A percentile compares a stretch with the other conserved stretches of the same genome.
Evolutionary conservation across 768 basidiomycete species (phyloP).

Genomic region (Boletus rufocinnamomeus): DNA sequence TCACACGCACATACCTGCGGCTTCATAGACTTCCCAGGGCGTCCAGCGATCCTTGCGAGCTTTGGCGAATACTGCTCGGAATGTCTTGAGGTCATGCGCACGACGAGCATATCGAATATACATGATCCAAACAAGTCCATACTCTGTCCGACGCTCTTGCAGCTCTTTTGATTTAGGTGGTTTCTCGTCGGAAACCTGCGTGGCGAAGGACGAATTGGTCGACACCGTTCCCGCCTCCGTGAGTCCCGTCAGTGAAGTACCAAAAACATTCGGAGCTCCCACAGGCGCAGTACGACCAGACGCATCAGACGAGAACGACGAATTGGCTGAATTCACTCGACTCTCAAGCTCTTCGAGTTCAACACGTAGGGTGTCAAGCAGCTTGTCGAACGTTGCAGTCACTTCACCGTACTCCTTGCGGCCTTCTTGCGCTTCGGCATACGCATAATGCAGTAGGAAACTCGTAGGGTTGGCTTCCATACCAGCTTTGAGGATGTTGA

Average conservation of each 20-base stretch:
- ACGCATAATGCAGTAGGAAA: conserved; percentile 88
- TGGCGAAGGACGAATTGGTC: conserved; percentile 50
- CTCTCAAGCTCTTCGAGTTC: conserved; percentile 65
- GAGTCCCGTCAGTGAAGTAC: conserved; percentile 14
- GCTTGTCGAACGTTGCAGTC: conserved; percentile 69
- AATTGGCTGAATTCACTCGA: conserved; percentile 39
- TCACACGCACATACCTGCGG: conserved; percentile 60
- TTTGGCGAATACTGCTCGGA: conserved; percentile 75
- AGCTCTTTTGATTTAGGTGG: conserved; percentile 56
- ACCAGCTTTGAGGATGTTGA: conserved; percentile 78
- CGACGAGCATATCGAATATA: conserved; percentile 92
- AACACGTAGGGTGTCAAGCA: conserved; percentile 63
- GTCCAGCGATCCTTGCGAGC: conserved; percentile 76
- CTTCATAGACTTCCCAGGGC: conserved; percentile 93
- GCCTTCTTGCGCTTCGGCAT: conserved; percentile 70
- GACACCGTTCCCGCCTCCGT: conserved; percentile 37
- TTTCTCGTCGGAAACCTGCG: conserved; percentile 55
- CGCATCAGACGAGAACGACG: conserved; percentile 41
- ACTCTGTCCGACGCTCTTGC: conserved; percentile 59
- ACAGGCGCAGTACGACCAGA: conserved; percentile 30
- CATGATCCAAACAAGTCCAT: conserved; percentile 79
- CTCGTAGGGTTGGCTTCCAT: conserved; percentile 88
- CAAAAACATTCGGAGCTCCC: conserved; percentile 23
- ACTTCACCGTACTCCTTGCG: conserved; percentile 67
- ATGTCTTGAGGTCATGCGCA: conserved; percentile 82